Conservation (phyloP, 176 grass and related monocot genomes). For the Bonia amplexicaulis region DNA sequence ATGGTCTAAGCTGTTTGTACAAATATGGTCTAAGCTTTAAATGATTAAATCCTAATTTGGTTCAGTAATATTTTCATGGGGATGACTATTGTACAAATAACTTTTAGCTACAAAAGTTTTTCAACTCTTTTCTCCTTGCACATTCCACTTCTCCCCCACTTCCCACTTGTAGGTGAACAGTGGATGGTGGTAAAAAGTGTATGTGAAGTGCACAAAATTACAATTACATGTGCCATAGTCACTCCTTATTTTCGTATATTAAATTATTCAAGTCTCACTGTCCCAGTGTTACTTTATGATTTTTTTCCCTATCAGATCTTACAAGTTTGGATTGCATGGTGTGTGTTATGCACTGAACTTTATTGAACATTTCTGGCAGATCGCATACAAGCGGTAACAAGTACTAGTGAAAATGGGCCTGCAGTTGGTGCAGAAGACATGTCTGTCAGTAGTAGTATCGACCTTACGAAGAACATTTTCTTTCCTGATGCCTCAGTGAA, state of each 20-base stretch:
- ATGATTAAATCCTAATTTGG: background rate
- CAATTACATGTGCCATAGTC: background rate
- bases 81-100: background rate
- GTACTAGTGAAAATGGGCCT: background rate
- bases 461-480: slow-evolving; percentile 19
- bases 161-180: background rate
- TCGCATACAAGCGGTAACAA: background rate
- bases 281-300: background rate
- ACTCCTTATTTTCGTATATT: background rate
- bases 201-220: background rate
- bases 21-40: background rate
- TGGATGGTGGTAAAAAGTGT: background rate
- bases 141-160: background rate
- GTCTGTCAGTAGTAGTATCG: background rate
- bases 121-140: background rate
- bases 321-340: slow-evolving; percentile 6
- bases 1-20: background rate
- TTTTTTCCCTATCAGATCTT: background rate
- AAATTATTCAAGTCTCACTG: background rate
- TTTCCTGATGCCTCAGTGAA: slow-evolving; percentile 7
- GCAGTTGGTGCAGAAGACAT: slow-evolving; percentile 12
- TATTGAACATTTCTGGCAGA: slow-evolving; percentile 29
- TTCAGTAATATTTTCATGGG: background rate
- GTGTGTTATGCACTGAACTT: slow-evolving; percentile 16
- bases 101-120: background rate